Base-by-base conservation (phyloP, 768 basidiomycete genomes). In the Boletellus ananas region DNA sequence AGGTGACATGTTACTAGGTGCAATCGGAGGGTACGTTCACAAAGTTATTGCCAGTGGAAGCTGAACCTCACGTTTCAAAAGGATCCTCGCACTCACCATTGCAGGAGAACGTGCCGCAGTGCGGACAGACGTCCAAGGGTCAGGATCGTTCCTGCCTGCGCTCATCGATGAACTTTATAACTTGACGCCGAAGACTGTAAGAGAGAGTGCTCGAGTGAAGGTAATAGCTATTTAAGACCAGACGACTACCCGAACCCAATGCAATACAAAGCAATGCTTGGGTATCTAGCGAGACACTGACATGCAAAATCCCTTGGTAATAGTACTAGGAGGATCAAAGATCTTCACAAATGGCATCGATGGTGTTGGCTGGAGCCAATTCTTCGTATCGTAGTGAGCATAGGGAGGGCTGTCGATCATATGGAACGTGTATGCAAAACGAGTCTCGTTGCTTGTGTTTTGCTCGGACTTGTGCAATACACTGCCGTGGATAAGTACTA, bases 381-480 rank as follows among this genome's bases (percentile, higher is more conserved):
- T 97, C 79, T 90, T 90, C 60, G 82, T 78, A 54, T 97, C 95
- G 50, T 94, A 96, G 35, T 63, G 69, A 7, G 83, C 87, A 58
- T 77, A 70, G 20, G 81, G 85, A 35, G 78, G 77, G 17, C 79
- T 85, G 60, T 95, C 90, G 42, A 93, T 85, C 90, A 92, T 91
- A 58, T 93, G 94, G 68, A 96, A 97, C 0, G 96, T 98, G 65
- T 98, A 99, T 25, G 94, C 94, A 56, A 84, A 90, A 48, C 96
- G 79, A 2, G 91, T 91, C 53, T 84, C 76, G 18, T 79, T 72
- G 47, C 89, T 91, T 1, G 77, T 78, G 66, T 99, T 99, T 47
- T 81, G 80, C 63, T 91, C 90, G 0, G 90, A 92, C 65, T 92
- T 93, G 72, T 99, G 96, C 52, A 96, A 71, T 2, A 97, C 92